These are phyloP conservation scores for Eremochloa ophiuroides DNA, from an alignment of 176 grass and related monocot species.

Conservation along the genomic window DNA sequence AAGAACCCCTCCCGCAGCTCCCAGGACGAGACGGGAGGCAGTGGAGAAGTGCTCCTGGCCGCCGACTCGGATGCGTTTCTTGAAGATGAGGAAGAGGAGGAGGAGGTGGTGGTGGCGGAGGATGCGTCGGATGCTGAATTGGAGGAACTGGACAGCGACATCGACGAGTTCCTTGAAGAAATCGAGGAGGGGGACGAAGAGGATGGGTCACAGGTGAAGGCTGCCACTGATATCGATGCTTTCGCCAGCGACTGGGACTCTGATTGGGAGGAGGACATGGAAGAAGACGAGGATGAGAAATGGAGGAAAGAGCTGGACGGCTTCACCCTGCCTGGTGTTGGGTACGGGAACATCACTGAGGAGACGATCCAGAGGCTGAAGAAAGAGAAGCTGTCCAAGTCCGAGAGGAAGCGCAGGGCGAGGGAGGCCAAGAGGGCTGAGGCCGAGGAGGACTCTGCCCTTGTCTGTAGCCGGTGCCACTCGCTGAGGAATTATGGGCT, in stretches of 20 bases:
- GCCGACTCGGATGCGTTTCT: conserved; percentile 26
- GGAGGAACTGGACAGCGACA: conserved; percentile 27
- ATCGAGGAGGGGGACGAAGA: conserved; percentile 33
- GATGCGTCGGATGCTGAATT: conserved; percentile 25
- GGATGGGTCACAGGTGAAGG: conserved; percentile 4
- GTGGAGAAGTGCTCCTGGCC: neutral
- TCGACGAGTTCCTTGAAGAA: conserved; percentile 49
- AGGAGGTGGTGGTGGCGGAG: neutral
- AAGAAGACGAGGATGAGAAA: conserved; percentile 65
- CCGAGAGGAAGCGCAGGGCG: conserved; percentile 55
- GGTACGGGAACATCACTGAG: conserved; percentile 81
- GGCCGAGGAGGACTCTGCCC: conserved; percentile 30
- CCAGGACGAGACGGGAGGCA: conserved; percentile 13
- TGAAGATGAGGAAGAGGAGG: conserved; percentile 20
- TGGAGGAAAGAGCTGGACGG: conserved; percentile 71
- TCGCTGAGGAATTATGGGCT: conserved; percentile 86
- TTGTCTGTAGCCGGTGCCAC: conserved; percentile 81
- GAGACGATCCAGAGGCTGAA: conserved; percentile 54
- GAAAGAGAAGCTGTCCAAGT: conserved; percentile 87
- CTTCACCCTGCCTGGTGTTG: conserved; percentile 58
- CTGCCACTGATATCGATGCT: conserved; percentile 25
- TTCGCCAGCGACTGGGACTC: conserved; percentile 34
- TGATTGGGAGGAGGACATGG: conserved; percentile 46
- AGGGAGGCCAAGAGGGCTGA: conserved; percentile 55
- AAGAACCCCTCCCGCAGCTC: conserved; percentile 47